These are phyloP conservation scores for Tolypocladium album DNA, from an alignment of 2,329 filamentous ascomycete species.

Conservation along the genomic window DNA sequence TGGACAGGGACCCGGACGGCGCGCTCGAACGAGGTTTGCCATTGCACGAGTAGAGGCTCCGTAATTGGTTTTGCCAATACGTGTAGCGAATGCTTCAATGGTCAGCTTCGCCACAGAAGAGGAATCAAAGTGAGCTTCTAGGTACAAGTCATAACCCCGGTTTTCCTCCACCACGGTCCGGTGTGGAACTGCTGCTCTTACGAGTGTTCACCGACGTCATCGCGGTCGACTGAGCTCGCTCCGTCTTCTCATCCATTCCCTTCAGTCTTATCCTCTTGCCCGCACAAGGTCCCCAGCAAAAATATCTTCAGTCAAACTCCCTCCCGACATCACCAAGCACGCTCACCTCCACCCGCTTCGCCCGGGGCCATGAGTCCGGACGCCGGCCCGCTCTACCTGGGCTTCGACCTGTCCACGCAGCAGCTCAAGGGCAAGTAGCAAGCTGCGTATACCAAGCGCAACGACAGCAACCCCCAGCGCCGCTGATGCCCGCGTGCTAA, in stretches of 20 bases:
- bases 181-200: background rate
- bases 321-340: background rate
- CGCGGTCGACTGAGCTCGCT: too few species aligned
- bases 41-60: background rate
- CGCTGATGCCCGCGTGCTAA: background rate
- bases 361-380: slow-evolving; percentile 17
- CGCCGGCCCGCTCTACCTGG: slow-evolving; percentile 62
- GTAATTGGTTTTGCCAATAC: background rate
- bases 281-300: background rate
- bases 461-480: too few species aligned
- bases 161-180: background rate
- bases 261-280: background rate
- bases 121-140: background rate
- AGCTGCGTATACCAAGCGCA: background rate
- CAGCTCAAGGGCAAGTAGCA: slow-evolving; percentile 68
- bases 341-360: background rate
- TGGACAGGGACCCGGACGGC: background rate
- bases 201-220: background rate
- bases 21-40: background rate
- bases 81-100: background rate
- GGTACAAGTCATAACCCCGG: background rate
- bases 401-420: slow-evolving; percentile 93
- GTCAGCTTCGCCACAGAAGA: background rate
- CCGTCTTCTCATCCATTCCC: background rate
- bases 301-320: too few species aligned